phyloP scores from a whole-genome alignment of 2,329 filamentous ascomycete species.

The Trichoderma gracile region DNA sequence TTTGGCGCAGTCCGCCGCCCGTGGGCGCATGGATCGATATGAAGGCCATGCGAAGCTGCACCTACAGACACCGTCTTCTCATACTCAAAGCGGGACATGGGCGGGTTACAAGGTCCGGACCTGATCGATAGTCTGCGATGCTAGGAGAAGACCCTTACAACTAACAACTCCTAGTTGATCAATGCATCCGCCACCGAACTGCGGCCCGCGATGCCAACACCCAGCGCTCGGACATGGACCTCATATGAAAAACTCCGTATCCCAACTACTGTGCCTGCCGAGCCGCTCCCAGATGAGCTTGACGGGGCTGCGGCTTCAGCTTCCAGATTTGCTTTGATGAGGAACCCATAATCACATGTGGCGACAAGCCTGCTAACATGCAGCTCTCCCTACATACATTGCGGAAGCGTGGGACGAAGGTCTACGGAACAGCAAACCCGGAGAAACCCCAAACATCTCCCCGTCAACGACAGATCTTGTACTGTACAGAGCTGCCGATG shows the following conservation, averaged over 20 bases:
- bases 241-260: too few relatives aligned
- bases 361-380: not conserved
- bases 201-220: slow-evolving; percentile 7
- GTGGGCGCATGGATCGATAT: not conserved
- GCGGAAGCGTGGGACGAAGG: not conserved
- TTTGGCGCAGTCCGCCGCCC: slow-evolving; percentile 13
- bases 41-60: not conserved
- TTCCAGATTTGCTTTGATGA: not conserved
- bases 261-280: not conserved
- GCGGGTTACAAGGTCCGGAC: not conserved
- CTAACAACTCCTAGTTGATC: not conserved
- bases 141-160: not conserved
- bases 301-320: slow-evolving; percentile 1
- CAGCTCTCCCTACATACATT: not conserved
- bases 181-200: not conserved
- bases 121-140: not conserved
- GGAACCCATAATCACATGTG: too few relatives aligned
- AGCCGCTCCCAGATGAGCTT: not conserved
- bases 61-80: not conserved
- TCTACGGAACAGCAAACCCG: not conserved
- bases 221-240: not conserved
- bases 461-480: not conserved
- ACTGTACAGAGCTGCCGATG: not conserved
- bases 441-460: not conserved
- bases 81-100: not conserved